Evolutionary conservation across 2,329 filamentous ascomycete genomes (phyloP).

Genomic region (Alternaria infectoria): DNA sequence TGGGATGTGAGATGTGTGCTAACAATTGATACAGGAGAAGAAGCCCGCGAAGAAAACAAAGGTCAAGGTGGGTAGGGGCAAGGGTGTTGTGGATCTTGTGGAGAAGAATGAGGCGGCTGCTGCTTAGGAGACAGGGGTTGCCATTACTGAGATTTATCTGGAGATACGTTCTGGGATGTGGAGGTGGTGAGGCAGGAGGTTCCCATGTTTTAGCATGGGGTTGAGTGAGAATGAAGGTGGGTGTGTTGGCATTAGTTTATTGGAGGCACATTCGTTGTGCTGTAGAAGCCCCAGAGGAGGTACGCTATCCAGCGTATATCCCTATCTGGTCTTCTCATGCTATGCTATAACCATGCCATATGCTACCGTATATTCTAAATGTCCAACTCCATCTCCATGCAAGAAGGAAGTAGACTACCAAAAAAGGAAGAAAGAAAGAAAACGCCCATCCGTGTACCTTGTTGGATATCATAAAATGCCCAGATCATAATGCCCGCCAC

Average conservation of each 20-base stretch:
- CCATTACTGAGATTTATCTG: background rate
- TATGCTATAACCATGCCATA: background rate
- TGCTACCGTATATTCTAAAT: background rate
- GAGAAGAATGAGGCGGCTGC: conserved; percentile 66
- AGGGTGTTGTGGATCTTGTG: conserved; percentile 81
- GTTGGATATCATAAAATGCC: conserved; percentile 7
- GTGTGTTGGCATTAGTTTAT: background rate
- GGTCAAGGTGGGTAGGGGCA: conserved; percentile 78
- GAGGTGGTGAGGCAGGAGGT: background rate
- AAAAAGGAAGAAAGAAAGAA: background rate
- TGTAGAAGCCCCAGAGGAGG: no score
- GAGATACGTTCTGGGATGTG: background rate
- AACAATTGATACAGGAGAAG: conserved; percentile 21
- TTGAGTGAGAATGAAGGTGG: background rate
- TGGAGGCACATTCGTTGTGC: background rate
- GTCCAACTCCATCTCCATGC: background rate
- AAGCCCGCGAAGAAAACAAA: conserved; percentile 58
- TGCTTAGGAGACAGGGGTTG: background rate
- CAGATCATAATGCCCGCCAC: background rate
- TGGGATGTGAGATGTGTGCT: no score
- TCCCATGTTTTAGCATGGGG: no score
- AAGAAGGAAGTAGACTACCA: background rate
- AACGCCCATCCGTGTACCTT: background rate
- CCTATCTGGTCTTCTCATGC: background rate
- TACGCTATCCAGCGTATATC: background rate